A percentile compares a stretch with the other conserved stretches of the same genome.
phyloP scores from a whole-genome alignment of 257 asterid species.

The Prunella vulgaris region DNA sequence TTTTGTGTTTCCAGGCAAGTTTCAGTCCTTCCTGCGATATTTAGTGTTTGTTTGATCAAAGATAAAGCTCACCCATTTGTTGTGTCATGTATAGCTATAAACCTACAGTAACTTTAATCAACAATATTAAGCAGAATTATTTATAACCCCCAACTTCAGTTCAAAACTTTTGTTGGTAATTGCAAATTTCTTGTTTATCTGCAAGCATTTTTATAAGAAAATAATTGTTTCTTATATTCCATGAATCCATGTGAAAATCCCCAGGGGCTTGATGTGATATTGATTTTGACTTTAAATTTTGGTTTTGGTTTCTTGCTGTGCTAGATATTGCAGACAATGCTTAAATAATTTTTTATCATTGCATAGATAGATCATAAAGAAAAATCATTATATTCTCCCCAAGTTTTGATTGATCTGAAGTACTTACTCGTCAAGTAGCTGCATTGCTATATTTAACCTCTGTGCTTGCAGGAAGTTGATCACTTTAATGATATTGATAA shows the following conservation, averaged over 20 bases:
- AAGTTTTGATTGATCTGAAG: conserved; percentile 10
- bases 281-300: conserved; percentile 1
- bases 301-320: conserved; percentile 2
- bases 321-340: neutral
- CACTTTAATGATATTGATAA: conserved; percentile 54
- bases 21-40: conserved; percentile 13
- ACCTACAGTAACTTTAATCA: neutral
- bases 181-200: neutral
- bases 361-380: neutral
- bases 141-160: too few relatives aligned
- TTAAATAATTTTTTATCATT: neutral
- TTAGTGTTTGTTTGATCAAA: neutral
- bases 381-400: neutral
- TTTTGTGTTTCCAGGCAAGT: conserved; percentile 75
- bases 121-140: neutral
- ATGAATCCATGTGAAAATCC: neutral
- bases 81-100: neutral
- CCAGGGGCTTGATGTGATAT: conserved; percentile 7
- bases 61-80: conserved; percentile 1
- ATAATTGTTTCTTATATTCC: neutral
- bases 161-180: neutral
- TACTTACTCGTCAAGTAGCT: conserved; percentile 3
- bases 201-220: neutral
- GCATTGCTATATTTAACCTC: conserved; percentile 14
- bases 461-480: conserved; percentile 75